Base-by-base conservation (phyloP, 202 grass and related monocot species). In the Eragrostis tef region DNA sequence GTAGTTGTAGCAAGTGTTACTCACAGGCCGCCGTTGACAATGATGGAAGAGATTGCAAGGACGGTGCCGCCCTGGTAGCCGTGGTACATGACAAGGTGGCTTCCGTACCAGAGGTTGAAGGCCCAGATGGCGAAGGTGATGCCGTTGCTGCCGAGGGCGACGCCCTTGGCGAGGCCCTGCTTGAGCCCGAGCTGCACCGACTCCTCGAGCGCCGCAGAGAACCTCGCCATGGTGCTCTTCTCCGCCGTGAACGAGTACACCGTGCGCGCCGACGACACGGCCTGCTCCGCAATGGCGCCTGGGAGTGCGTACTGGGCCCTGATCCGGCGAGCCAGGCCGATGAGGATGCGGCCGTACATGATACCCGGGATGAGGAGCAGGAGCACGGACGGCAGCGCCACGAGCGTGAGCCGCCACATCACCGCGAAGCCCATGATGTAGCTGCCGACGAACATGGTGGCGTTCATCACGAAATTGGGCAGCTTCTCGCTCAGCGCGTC, bases 401-500 rank as follows among this genome's bases (percentile, higher is more conserved):
- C 85, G 39, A 91, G 74, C 14, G 94, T 84, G 25, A 97, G 79
- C 6, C 76, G 74, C 94, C 89, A 93, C 15, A 82, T 56, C 22
- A 97, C 53, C 48, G 77, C 67, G 27, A 93, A 88, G 8, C 79
- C 94, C 2, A 86, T 82, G 7, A 72, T 56, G 82, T 97, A 97
- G 87, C 91, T 81, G 43, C 87, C 80, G 16, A 77, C 6, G 80
- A 93, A 89, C 79, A 68, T 82, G 14, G 91, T 36, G 0, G n/a
- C 59, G 82, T 94, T 90, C 92, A 90, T 94, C 7, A 88, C 79
- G 82, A 94, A 92, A 82, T 82, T 94, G 7, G 92, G 92, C n/a
- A 94, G 68, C 85, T 96, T 96, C 48, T 96, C 90, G 43, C 87
- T 85, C 34, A 96, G 83, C 74, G 82, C 88, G 86, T 96, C 93